phyloP scores from a whole-genome alignment of 139 green algal genomes.

The Zygnema cylindricum region DNA sequence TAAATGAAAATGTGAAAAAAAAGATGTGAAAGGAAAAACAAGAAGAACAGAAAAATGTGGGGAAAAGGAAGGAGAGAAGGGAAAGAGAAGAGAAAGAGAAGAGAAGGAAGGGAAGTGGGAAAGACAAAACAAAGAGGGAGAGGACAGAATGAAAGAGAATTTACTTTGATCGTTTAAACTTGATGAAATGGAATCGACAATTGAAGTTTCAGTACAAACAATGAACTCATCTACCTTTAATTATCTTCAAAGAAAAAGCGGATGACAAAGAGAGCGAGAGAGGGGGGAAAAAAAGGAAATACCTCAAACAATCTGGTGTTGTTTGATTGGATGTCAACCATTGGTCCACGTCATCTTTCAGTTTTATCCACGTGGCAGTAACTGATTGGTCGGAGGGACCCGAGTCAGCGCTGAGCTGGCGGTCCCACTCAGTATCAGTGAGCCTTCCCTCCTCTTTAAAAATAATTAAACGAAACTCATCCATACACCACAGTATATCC shows the following conservation, averaged over 20 bases:
- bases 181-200: background rate
- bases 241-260: background rate
- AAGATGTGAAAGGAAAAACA: background rate
- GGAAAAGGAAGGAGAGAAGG: background rate
- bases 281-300: too few species aligned
- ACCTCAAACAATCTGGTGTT: background rate
- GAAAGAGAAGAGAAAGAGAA: background rate
- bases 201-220: background rate
- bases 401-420: background rate
- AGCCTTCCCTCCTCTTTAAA: background rate
- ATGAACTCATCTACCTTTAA: background rate
- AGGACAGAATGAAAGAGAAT: background rate
- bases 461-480: background rate
- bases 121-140: background rate
- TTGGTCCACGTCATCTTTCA: background rate
- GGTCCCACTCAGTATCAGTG: background rate
- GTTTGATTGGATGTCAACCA: background rate
- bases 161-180: background rate
- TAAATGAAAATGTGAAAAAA: conserved; percentile 7
- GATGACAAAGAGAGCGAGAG: background rate
- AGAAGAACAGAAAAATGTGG: conserved; percentile 1
- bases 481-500: background rate
- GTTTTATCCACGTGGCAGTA: background rate
- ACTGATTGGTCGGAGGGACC: background rate
- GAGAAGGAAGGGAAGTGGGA: background rate